Base-by-base conservation (phyloP, 2,329 filamentous ascomycete species). In the Colletotrichum filicis region DNA sequence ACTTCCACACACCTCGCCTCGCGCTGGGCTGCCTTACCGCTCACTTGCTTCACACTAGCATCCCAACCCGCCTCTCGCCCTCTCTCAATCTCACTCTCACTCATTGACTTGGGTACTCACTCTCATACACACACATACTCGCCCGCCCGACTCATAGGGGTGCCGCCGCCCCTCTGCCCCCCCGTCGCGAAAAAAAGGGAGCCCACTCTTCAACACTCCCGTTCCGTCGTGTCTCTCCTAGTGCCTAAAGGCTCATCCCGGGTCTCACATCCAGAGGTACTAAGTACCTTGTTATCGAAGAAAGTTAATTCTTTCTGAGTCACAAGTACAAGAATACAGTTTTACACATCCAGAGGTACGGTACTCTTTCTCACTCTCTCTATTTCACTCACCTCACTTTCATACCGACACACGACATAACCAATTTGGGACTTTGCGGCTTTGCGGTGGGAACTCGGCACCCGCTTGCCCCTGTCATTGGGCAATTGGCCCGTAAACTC, bases 331-430 rank as follows among this genome's bases (percentile, higher is more conserved):
- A n/a, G n/a, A n/a, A n/a, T n/a, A n/a, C n/a, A n/a, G n/a, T n/a
- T n/a, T n/a, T n/a, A n/a, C 42, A 46, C 42, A 46, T 46, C 42
- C 42, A n/a, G 19, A 46, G 42, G 42, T 46, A 46, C 42, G 35
- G 35, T 42, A 42, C 35, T 42, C 35, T n/a, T n/a, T 8, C 42
- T 46, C 42, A 46, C 52, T 49, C 24, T 42, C 74, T 78, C 42
- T 73, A 60, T 59, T 67, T 58, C 66, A 62, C 58, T 66, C 59
- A 61, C 68, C 53, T 65, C 46, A 49, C 58, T 32, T 32, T 62
- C 62, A 55, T 46, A n/a, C 66, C 55, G 58, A 49, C 62, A 30
- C 59, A 19, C 26, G 11, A 32, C 37, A 32, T 37, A 62, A 9
- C 52, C 24, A 35, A 26, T 49, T 26, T 63, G 42, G 26, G 24